These are phyloP conservation scores for Talaromyces verruculosus DNA, from an alignment of 2,329 filamentous ascomycete genomes.

Conservation along the genomic window DNA sequence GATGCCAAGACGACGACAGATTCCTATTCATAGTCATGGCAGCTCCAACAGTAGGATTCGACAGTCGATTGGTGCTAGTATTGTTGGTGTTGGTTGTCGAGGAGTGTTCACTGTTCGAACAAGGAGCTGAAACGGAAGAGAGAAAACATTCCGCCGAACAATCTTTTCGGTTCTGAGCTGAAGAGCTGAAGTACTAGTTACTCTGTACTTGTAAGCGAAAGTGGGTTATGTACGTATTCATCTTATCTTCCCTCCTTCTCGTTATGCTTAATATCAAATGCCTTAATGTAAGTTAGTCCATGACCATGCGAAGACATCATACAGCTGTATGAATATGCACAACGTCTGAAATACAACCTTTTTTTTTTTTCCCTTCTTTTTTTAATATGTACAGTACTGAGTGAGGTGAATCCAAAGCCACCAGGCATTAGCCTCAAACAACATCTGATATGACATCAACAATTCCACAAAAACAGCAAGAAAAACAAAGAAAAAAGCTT, in stretches of 20 bases:
- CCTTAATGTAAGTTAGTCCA: not conserved
- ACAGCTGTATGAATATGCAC: not conserved
- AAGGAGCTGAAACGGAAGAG: not conserved
- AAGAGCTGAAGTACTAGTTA: too few relatives aligned
- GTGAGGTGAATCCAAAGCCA: not conserved
- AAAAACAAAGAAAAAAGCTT: not conserved
- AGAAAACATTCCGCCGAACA: not conserved
- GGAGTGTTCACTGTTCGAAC: not conserved
- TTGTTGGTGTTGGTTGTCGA: not conserved
- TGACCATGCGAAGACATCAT: not conserved
- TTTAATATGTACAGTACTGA: not conserved
- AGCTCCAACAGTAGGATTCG: not conserved
- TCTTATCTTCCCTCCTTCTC: not conserved
- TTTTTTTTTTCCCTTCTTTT: not conserved
- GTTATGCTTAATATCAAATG: not conserved
- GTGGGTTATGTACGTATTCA: not conserved
- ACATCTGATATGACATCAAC: not conserved
- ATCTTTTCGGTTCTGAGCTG: not conserved
- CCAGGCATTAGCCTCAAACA: not conserved
- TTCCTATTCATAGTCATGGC: not conserved
- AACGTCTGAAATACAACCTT: not conserved
- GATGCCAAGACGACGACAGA: not conserved
- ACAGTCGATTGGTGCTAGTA: not conserved
- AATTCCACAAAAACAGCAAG: not conserved
- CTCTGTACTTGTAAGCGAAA: not conserved